phyloP scores from a whole-genome alignment of 2,329 filamentous ascomycete species.

The Orbilia quercus region DNA sequence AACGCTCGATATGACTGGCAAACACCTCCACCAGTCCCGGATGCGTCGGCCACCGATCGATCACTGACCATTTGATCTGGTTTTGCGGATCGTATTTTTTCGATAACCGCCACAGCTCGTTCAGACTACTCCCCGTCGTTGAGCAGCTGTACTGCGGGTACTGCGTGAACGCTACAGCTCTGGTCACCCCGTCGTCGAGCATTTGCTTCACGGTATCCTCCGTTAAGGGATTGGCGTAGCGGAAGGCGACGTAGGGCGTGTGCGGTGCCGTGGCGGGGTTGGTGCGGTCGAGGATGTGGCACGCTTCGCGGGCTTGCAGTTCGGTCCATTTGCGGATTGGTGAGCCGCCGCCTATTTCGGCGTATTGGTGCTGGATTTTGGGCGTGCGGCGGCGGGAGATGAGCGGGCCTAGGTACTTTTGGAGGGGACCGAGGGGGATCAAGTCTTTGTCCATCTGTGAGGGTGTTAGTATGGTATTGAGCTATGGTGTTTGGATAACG shows the following conservation, averaged over 20 bases:
- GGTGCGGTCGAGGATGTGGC: constrained; percentile 90
- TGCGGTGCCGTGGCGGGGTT: constrained; percentile 94
- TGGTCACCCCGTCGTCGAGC: constrained; percentile 88
- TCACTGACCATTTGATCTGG: constrained; percentile 92
- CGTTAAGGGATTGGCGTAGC: constrained; percentile 91
- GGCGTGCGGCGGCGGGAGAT: constrained; percentile 88
- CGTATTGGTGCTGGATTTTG: constrained; percentile 96
- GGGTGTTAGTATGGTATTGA: background rate
- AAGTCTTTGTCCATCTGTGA: constrained; percentile 86
- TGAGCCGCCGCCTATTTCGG: constrained; percentile 94
- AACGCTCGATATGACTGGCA: constrained; percentile 88
- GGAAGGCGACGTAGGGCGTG: constrained; percentile 96
- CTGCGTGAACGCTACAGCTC: constrained; percentile 96
- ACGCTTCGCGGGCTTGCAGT: constrained; percentile 93
- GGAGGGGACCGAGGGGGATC: constrained; percentile 92
- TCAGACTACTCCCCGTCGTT: constrained; percentile 93
- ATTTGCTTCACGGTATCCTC: constrained; percentile 90
- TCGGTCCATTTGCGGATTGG: constrained; percentile 99
- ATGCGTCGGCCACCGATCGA: constrained; percentile 97
- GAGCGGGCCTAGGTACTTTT: constrained; percentile 88
- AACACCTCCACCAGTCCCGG: constrained; percentile 89
- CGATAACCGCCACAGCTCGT: constrained; percentile 94
- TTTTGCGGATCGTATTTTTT: constrained; percentile 76
- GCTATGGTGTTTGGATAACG: constrained; percentile 61
- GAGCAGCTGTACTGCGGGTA: constrained; percentile 99